A percentile compares a stretch with the other conserved stretches of the same genome.
phyloP scores from a whole-genome alignment of 169 alveolate species.

The Besnoitia besnoiti region DNA sequence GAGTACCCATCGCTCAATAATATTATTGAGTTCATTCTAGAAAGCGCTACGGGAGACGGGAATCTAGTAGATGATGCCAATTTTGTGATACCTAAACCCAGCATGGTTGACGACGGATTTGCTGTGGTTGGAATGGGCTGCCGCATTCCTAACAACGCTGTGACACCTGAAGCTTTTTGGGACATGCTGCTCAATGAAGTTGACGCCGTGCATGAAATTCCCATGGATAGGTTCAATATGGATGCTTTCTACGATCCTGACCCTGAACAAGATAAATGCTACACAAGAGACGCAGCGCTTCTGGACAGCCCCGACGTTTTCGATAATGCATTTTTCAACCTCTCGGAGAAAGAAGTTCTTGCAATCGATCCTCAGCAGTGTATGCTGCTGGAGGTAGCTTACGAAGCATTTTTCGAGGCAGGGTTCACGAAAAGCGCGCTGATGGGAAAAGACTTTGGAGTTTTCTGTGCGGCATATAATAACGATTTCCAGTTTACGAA shows the following conservation, averaged over 20 bases:
- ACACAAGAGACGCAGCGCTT: constrained; percentile 69
- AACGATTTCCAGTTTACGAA: constrained; percentile 67
- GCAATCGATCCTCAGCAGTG: constrained; percentile 80
- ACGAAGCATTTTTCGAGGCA: constrained; percentile 56
- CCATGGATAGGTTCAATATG: constrained; percentile 59
- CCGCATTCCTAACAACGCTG: constrained; percentile 56
- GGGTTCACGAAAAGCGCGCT: constrained; percentile 33
- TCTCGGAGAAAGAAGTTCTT: constrained; percentile 67
- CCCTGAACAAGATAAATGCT: constrained; percentile 55
- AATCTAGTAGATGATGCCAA: too few species aligned
- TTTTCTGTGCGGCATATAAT: constrained; percentile 71
- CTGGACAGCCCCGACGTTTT: constrained; percentile 70
- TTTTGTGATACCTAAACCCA: background rate
- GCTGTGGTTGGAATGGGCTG: constrained; percentile 67
- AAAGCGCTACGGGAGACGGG: too few species aligned
- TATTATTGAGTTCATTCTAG: constrained; percentile 42
- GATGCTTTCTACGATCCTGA: constrained; percentile 59
- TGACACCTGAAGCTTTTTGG: constrained; percentile 61
- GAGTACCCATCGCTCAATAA: constrained; percentile 71
- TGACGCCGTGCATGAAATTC: constrained; percentile 62
- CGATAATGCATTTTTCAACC: constrained; percentile 70
- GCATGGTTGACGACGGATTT: constrained; percentile 1
- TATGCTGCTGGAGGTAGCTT: constrained; percentile 72
- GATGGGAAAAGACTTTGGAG: constrained; percentile 68
- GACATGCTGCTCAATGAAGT: constrained; percentile 45